Conservation (phyloP, 1,139 yeast genomes). For the Hansenula sp. region DNA sequence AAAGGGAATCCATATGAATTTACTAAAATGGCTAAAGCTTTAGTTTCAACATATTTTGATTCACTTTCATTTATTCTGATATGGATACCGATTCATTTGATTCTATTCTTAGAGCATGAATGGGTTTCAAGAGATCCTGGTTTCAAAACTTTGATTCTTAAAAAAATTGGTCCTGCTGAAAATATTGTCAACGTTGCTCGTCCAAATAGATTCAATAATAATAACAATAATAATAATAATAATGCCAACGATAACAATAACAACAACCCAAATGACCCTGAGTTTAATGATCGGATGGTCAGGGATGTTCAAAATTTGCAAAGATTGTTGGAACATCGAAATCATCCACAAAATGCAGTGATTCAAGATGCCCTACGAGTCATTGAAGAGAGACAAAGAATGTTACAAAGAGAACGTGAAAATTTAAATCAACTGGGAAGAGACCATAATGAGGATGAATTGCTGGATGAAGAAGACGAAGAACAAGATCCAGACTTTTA, state of each 20-base stretch:
- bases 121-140: slow-evolving; percentile 74
- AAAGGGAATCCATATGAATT: slow-evolving; percentile 40
- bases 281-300: not conserved
- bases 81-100: slow-evolving; percentile 39
- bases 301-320: slow-evolving; percentile 1
- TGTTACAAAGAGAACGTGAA: slow-evolving; percentile 2
- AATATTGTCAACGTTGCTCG: slow-evolving; percentile 21
- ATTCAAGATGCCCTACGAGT: not conserved
- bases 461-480: slow-evolving; percentile 7
- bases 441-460: not conserved
- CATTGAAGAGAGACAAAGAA: slow-evolving; percentile 1
- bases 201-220: slow-evolving; percentile 12
- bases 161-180: slow-evolving; percentile 56
- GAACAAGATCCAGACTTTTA: slow-evolving; percentile 6
- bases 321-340: not conserved
- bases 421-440: not conserved
- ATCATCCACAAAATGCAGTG: slow-evolving; percentile 1
- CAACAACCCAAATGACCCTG: not conserved
- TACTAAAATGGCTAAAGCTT: slow-evolving; percentile 12
- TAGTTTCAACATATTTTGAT: slow-evolving; percentile 19
- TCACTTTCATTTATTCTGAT: slow-evolving; percentile 26
- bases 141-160: slow-evolving; percentile 49
- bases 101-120: slow-evolving; percentile 58
- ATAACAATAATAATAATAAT: slow-evolving; percentile 9
- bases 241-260: not conserved